Conservation (phyloP, 2,329 filamentous ascomycete species). For the Trichophyton benhamiae region DNA sequence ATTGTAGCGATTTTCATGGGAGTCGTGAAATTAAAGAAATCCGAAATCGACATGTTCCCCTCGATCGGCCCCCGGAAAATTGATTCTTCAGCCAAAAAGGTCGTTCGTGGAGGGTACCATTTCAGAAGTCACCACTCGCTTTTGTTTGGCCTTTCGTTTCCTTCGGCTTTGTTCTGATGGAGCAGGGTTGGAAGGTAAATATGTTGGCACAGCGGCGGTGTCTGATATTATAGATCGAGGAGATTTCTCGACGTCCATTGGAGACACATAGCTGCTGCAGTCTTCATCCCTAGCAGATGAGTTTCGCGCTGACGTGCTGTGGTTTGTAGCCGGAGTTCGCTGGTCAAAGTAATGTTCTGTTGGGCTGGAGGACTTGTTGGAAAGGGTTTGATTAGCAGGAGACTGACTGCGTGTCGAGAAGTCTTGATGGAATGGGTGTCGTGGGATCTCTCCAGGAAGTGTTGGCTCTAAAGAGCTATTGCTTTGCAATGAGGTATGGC, state of each 20-base stretch:
- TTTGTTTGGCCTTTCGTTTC: conserved; percentile 7
- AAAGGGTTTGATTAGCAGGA: not conserved
- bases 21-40: not conserved
- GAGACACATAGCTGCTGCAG: not conserved
- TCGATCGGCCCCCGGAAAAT: not conserved
- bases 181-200: not conserved
- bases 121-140: conserved; percentile 10
- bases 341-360: not conserved
- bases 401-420: not conserved
- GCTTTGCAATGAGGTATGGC: not conserved
- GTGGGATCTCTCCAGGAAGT: conserved; percentile 9
- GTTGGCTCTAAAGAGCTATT: conserved; percentile 8
- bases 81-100: conserved; percentile 8
- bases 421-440: conserved; percentile 12
- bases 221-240: not conserved
- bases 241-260: not conserved
- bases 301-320: not conserved
- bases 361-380: not conserved
- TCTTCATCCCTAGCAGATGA: conserved; percentile 4
- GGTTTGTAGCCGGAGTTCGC: not conserved
- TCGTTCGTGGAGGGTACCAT: conserved; percentile 11
- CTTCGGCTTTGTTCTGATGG: not conserved
- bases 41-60: not conserved
- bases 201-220: not conserved
- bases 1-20: not conserved